Percentiles rank a stretch among this genome's conserved stretches.
phyloP scores from a whole-genome alignment of 768 basidiomycete species.

The Tricholoma flavovirens region DNA sequence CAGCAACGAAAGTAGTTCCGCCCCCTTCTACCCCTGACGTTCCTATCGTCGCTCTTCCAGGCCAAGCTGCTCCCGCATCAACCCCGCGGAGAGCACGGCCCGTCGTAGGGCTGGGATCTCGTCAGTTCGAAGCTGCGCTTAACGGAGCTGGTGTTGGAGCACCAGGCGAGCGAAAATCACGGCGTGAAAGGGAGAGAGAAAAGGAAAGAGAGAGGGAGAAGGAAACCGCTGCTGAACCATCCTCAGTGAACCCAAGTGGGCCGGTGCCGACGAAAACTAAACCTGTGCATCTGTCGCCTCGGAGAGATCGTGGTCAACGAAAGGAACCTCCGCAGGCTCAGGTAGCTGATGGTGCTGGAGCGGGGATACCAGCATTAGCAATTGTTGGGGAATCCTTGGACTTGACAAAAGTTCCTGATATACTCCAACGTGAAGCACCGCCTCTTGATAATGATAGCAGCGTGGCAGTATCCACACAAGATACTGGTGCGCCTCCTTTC shows the following conservation, averaged over 20 bases:
- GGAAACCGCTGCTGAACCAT: conserved; percentile 10
- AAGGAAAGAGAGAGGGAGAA: conserved; percentile 20
- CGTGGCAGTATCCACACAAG: not conserved
- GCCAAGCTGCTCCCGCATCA: conserved; percentile 16
- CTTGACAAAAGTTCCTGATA: conserved; percentile 23
- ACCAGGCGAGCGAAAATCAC: conserved; percentile 12
- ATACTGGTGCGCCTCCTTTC: not conserved
- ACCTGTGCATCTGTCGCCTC: conserved; percentile 7
- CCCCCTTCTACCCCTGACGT: conserved; percentile 12
- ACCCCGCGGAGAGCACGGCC: conserved; percentile 46
- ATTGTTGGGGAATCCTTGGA: not conserved
- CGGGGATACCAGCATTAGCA: not conserved
- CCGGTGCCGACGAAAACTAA: conserved; percentile 7
- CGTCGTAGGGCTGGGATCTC: conserved; percentile 54
- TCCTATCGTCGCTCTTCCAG: conserved; percentile 5
- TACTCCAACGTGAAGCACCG: conserved; percentile 25
- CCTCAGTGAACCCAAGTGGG: not conserved
- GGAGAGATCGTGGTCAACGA: conserved; percentile 11
- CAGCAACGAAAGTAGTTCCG: conserved; percentile 9
- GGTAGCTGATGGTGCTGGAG: not conserved
- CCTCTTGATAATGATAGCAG: not conserved
- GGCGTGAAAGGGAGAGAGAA: conserved; percentile 14
- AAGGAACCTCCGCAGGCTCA: conserved; percentile 5
- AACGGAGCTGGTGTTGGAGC: conserved; percentile 54
- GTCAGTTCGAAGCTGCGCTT: conserved; percentile 71